Base-by-base conservation (phyloP, 2,329 filamentous ascomycete genomes). In the Trichoderma sp. region DNA sequence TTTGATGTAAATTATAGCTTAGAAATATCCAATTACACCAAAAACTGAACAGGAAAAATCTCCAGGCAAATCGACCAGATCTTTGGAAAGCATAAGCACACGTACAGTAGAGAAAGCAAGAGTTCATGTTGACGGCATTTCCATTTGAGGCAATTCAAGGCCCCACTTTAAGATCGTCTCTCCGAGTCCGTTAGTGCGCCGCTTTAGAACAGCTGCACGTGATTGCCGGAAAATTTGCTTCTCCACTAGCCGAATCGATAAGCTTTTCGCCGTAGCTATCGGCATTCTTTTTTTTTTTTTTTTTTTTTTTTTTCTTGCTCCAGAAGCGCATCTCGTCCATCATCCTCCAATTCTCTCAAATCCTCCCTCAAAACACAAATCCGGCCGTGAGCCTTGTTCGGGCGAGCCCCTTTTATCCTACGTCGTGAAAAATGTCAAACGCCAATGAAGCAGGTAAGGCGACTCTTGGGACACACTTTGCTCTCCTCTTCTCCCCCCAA, bases 301-400 rank as follows among this genome's bases (percentile, higher is more conserved):
- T 64, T 63, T 22, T 60, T 34, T 32, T 53, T n/a, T 45, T 48
- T 48, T 1, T 42, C 17, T 60, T 45, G 37, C 17, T 54, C 48
- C n/a, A 34, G 22, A 56, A 39, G 52, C 19, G 52, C 22, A 65
- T 35, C n/a, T 68, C 37, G 52, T 39, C 52, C 32, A 45, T 34
- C 53, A 57, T 42, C 45, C 48, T 60, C 53, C 72, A 69, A 67
- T 35, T 29, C 66, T 76, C 63, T 12, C 48, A 64, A 68, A 6
- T 17, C 19, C 34, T 35, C 32, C 54, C 45, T 29, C 53, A 60
- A 57, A 52, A 60, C 59, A 54, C 39, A 27, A 68, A 67, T 65
- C 73, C 79, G 85, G 84, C 84, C 85, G 85, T 84, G 84, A 86
- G 86, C 84, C 84, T 84, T 85, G 80, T 69, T 71, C 72, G 71